Base-by-base conservation (phyloP, 2,329 filamentous ascomycete species). In the Arthrocladium fulminans region DNA sequence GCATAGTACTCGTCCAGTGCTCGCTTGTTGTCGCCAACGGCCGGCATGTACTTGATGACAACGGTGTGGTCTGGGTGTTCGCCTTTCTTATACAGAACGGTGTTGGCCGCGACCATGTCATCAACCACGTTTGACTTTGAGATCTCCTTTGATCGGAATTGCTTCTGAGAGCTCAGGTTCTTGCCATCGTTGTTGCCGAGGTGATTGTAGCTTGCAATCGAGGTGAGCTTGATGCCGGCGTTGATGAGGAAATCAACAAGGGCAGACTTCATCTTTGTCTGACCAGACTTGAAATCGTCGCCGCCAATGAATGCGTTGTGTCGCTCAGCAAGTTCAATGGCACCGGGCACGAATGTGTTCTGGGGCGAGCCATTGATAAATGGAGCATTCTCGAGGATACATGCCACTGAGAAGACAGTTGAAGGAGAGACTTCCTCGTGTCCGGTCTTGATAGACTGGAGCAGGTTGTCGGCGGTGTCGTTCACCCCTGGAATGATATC, bases 191-290 rank as follows among this genome's bases (percentile, higher is more conserved):
- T 98, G 80, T 98, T 98, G 63, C 92, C 92, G 48, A 98, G 83
- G 68, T 98, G 92, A 75, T 98, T 98, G 81, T 98, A 98, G 72
- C 86, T 94, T 57, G 92, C 88, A 72, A 98, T 97, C 34, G 89
- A 95, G 51, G 90, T 97, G 64, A 98, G 81, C 75, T 95, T 96
- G 79, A 98, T 97, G 66, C 92, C 92, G 41, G 92, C 92, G 67
- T 83, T 96, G 81, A 98, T 95, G 66, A 98, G 72, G 74, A 98
- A 98, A 72, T 98, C 92, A 39, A 97, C 92, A 24, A 98, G 81
- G 17, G 92, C 92, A 52, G 92, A 97, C 75, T 98, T 98, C 92
- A 98, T 98, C 82, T 98, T 98, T 67, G 92, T 98, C 77, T 98
- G 92, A 54, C 92, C 92, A 54, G 92, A 97, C 76, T 98, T 98